Conservation (phyloP, 805 yeast genomes). For the Grigorovia humatica region DNA sequence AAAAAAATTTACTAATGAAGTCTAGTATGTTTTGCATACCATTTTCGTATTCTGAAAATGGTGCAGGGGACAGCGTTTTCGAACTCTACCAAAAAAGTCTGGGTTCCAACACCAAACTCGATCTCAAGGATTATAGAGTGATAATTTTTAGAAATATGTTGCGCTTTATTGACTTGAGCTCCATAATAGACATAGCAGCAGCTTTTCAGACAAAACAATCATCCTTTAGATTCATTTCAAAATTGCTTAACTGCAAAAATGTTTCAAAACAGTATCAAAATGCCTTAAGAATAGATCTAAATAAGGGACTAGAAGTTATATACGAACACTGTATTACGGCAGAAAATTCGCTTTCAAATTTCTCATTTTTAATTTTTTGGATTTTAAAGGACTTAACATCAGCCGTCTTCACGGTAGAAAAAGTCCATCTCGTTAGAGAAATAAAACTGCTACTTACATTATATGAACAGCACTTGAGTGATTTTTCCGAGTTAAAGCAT, state of each 20-base stretch:
- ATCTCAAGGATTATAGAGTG: background rate
- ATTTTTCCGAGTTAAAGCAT: conserved; percentile 2
- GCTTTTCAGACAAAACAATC: conserved; percentile 4
- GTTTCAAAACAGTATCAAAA: conserved; percentile 8
- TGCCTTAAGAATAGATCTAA: conserved; percentile 11
- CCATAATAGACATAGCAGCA: conserved; percentile 3
- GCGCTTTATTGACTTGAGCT: background rate
- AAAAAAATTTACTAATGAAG: background rate
- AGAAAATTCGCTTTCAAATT: conserved; percentile 3
- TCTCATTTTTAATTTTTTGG: conserved; percentile 11
- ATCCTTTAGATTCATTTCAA: background rate
- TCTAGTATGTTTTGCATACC: conserved; percentile 6
- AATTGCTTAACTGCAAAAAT: conserved; percentile 3
- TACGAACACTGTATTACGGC: background rate
- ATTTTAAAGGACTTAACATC: conserved; percentile 13
- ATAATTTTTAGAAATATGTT: background rate
- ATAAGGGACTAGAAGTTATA: conserved; percentile 6
- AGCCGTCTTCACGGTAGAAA: conserved; percentile 3
- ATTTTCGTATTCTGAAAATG: conserved; percentile 10
- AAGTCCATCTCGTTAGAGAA: conserved; percentile 12
- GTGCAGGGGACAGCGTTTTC: conserved; percentile 7
- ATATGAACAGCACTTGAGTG: conserved; percentile 4
- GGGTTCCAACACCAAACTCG: conserved; percentile 6
- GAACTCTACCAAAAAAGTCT: conserved; percentile 5
- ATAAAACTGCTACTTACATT: conserved; percentile 11